A percentile compares a stretch with the other conserved stretches of the same genome.
These are phyloP conservation scores for Hermanozyma aechmeae DNA, from an alignment of 805 yeast genomes.

Conservation along the genomic window DNA sequence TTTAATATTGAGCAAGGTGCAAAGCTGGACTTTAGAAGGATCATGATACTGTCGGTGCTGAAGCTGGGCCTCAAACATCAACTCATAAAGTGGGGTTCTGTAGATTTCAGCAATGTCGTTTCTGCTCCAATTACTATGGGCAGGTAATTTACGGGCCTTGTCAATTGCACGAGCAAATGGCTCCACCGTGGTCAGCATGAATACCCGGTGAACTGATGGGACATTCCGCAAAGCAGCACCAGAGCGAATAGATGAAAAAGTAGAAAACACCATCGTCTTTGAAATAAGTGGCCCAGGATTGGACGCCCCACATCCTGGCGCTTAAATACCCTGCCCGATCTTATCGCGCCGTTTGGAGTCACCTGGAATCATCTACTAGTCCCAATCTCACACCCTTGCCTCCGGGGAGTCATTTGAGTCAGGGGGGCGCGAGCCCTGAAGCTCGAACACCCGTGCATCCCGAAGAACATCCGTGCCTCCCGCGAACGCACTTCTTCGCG, in stretches of 20 bases:
- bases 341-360: no score
- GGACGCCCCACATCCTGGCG: no score
- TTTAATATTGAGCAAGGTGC: slow-evolving; percentile 67
- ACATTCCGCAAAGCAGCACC: no score
- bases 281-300: no score
- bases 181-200: no score
- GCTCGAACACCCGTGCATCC: background rate
- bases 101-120: slow-evolving; percentile 53
- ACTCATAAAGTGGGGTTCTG: slow-evolving; percentile 55
- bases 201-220: no score
- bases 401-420: slow-evolving; percentile 5
- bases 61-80: slow-evolving; percentile 49
- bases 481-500: background rate
- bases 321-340: no score
- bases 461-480: background rate
- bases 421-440: slow-evolving; percentile 6
- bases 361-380: no score
- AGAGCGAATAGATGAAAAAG: no score
- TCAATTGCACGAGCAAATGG: no score
- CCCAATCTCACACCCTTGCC: no score
- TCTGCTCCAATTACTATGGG: slow-evolving; percentile 50
- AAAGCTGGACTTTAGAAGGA: slow-evolving; percentile 62
- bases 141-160: background rate
- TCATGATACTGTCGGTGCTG: slow-evolving; percentile 63
- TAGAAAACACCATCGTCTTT: no score